These are phyloP conservation scores for Backusella parvicylindrica DNA, from an alignment of 192 early-diverging fungal genomes.

Conservation along the genomic window DNA sequence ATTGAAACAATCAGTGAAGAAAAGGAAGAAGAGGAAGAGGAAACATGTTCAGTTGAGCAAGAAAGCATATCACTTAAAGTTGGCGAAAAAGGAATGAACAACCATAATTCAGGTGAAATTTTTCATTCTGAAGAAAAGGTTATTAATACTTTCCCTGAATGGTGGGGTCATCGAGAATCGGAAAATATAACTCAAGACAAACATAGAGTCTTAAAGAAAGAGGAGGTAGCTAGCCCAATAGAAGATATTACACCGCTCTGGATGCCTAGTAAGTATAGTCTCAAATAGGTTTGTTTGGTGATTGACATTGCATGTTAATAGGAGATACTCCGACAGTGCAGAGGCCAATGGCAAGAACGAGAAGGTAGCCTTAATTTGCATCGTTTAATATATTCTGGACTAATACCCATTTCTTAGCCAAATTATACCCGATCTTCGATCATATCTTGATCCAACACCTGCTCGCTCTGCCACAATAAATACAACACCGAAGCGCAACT, in stretches of 20 bases:
- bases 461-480: neutral
- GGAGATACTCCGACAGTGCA: neutral
- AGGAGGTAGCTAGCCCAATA: neutral
- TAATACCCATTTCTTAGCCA: neutral
- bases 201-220: neutral
- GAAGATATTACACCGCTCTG: neutral
- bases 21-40: neutral
- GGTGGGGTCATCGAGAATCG: slow-evolving; percentile 30
- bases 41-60: neutral
- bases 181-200: neutral
- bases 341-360: neutral
- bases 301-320: neutral
- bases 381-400: neutral
- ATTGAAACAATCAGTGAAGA: slow-evolving; percentile 5
- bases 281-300: neutral
- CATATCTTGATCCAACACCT: neutral
- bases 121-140: neutral
- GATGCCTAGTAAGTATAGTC: neutral
- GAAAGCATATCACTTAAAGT: neutral
- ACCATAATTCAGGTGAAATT: neutral
- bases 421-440: slow-evolving; percentile 13
- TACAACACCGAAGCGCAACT: neutral
- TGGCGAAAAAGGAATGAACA: neutral
- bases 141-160: slow-evolving; percentile 23
- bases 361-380: neutral